A percentile compares a stretch with the other conserved stretches of the same genome.
phyloP scores from a whole-genome alignment of 805 yeast genomes.

The Pichia paraexigua region DNA sequence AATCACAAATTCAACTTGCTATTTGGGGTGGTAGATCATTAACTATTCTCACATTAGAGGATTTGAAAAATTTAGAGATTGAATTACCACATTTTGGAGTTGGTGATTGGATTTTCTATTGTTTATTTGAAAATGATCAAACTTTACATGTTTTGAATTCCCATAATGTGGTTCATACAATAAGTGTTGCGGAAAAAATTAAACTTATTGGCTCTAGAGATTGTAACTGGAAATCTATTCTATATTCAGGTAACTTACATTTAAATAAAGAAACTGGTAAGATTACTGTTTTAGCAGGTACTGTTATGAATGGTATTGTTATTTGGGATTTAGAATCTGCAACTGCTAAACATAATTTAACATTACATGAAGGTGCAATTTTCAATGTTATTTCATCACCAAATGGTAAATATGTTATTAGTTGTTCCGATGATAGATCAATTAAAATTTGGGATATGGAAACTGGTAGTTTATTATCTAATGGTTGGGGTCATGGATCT shows the following conservation, averaged over 20 bases:
- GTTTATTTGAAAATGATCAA: constrained; percentile 37
- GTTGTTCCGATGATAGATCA: constrained; percentile 94
- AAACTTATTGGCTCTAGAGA: constrained; percentile 29
- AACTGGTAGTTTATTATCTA: constrained; percentile 52
- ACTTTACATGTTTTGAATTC: constrained; percentile 59
- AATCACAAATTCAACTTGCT: constrained; percentile 22
- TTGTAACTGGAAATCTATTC: constrained; percentile 67
- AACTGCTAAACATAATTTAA: constrained; percentile 44
- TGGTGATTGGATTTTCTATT: constrained; percentile 75
- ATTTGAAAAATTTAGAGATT: constrained; percentile 18
- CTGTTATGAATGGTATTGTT: constrained; percentile 82
- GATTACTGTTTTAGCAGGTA: constrained; percentile 74
- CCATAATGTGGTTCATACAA: constrained; percentile 57
- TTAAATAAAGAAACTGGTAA: constrained; percentile 29
- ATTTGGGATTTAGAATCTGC: constrained; percentile 56
- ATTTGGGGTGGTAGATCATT: constrained; percentile 73
- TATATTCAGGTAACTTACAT: constrained; percentile 78
- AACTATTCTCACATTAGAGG: constrained; percentile 31
- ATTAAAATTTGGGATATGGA: constrained; percentile 64
- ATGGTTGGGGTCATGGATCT: constrained; percentile 96
- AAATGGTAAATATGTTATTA: constrained; percentile 48
- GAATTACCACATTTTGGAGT: constrained; percentile 38
- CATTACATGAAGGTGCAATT: constrained; percentile 86
- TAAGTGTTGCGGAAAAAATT: constrained; percentile 13
- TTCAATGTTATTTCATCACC: constrained; percentile 65